Conservation (phyloP, 208 protist species). For the Crithidia brevicula region DNA sequence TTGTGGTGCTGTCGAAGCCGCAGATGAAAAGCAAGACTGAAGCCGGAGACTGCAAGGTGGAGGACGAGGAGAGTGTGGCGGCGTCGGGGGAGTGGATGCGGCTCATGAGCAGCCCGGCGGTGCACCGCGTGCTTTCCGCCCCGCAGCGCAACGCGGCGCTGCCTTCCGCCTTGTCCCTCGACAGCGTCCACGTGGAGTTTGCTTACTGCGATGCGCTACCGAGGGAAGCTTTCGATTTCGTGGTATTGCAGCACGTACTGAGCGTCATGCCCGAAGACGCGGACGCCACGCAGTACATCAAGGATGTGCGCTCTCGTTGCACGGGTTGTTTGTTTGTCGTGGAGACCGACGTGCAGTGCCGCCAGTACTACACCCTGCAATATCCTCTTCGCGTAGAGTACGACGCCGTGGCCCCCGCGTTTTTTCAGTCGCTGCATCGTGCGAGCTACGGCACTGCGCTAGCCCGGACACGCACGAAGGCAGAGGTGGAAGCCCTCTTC, state of each 20-base stretch:
- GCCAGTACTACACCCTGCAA: slow-evolving; percentile 65
- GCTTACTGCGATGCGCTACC: slow-evolving; percentile 27
- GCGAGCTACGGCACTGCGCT: slow-evolving; percentile 38
- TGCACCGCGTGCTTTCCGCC: slow-evolving; percentile 21
- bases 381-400: slow-evolving; percentile 43
- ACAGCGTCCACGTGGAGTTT: slow-evolving; percentile 20
- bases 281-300: slow-evolving; percentile 32
- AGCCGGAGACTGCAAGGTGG: neutral
- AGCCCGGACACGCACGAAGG: slow-evolving; percentile 51
- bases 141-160: slow-evolving; percentile 22
- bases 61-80: neutral
- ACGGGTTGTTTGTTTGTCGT: slow-evolving; percentile 55
- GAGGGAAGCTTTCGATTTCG: slow-evolving; percentile 55
- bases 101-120: slow-evolving; percentile 40
- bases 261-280: slow-evolving; percentile 36
- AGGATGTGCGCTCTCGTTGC: slow-evolving; percentile 7
- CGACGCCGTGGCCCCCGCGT: slow-evolving; percentile 43
- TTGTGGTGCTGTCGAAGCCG: slow-evolving; percentile 41
- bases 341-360: slow-evolving; percentile 73
- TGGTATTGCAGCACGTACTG: slow-evolving; percentile 79
- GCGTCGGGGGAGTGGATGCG: slow-evolving; percentile 34
- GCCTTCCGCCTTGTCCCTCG: neutral
- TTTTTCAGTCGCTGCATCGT: slow-evolving; percentile 52
- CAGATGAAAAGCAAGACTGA: neutral
- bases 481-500: slow-evolving; percentile 41